Evolutionary conservation across 371 early-diverging fungal genomes (phyloP).

Genomic region (Mucor ambiguus): DNA sequence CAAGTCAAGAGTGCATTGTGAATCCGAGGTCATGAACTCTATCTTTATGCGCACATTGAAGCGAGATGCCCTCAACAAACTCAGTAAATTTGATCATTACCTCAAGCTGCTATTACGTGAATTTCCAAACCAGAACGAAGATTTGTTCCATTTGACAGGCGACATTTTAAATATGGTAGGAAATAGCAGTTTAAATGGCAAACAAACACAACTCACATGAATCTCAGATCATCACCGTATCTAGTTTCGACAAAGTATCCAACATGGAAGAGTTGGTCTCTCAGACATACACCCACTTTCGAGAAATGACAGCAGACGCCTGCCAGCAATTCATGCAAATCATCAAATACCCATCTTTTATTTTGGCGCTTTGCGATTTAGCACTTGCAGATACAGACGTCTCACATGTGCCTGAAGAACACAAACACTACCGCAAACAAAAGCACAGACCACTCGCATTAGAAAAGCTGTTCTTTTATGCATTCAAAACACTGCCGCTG

Average conservation of each 20-base stretch:
- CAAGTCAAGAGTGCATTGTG: conserved; percentile 12
- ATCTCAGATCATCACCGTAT: conserved; percentile 21
- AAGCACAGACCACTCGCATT: conserved; percentile 17
- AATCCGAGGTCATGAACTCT: conserved; percentile 5
- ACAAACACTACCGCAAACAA: conserved; percentile 3
- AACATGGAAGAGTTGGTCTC: conserved; percentile 3
- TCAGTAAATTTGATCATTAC: conserved; percentile 15
- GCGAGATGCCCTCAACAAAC: background rate
- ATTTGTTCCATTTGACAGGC: conserved; percentile 10
- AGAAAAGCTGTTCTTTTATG: conserved; percentile 22
- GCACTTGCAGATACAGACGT: conserved; percentile 24
- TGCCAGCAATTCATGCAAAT: conserved; percentile 20
- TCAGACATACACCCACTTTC: conserved; percentile 10
- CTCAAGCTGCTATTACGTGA: conserved; percentile 11
- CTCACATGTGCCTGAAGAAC: background rate
- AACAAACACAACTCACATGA: background rate
- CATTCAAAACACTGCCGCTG: conserved; percentile 16
- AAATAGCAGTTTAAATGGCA: background rate
- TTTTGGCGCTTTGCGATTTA: conserved; percentile 14
- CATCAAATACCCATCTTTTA: conserved; percentile 24
- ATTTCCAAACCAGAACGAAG: conserved; percentile 11
- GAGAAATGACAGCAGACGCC: conserved; percentile 11
- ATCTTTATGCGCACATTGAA: conserved; percentile 17
- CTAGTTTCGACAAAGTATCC: conserved; percentile 8
- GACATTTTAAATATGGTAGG: conserved; percentile 24